Evolutionary conservation across 306 rosid species (phyloP).

Genomic region (Quercus aquifolioides): DNA sequence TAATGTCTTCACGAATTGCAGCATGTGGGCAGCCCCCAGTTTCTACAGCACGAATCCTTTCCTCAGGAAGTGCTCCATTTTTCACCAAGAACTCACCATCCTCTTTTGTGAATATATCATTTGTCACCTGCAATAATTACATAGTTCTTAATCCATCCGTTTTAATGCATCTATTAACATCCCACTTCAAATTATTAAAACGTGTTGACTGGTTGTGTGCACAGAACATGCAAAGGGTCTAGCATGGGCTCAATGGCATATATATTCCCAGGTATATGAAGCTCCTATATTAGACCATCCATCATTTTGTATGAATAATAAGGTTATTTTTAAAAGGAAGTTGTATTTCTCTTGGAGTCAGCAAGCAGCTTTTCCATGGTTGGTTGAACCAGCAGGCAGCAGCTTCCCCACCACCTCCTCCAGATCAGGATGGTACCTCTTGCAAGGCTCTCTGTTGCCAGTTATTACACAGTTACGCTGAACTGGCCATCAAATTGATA

Average conservation of each 20-base stretch:
- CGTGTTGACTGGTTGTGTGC: background rate
- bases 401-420: too few species aligned
- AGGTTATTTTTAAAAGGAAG: background rate
- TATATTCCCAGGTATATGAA: background rate
- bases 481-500: too few species aligned
- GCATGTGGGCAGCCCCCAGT: constrained; percentile 99
- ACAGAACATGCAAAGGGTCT: background rate
- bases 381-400: too few species aligned
- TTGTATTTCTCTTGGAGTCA: too few species aligned
- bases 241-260: background rate
- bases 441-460: too few species aligned
- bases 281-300: background rate
- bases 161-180: background rate
- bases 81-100: constrained; percentile 97
- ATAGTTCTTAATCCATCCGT: background rate
- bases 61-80: constrained; percentile 86
- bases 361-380: too few species aligned
- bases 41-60: constrained; percentile 96
- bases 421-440: too few species aligned
- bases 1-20: constrained; percentile 91
- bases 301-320: background rate
- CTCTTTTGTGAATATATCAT: constrained; percentile 95
- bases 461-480: too few species aligned
- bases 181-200: background rate
- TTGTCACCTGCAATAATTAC: constrained; percentile 62